Base-by-base conservation (phyloP, 805 yeast genomes). In the Barnettozyma wickerhamii region DNA sequence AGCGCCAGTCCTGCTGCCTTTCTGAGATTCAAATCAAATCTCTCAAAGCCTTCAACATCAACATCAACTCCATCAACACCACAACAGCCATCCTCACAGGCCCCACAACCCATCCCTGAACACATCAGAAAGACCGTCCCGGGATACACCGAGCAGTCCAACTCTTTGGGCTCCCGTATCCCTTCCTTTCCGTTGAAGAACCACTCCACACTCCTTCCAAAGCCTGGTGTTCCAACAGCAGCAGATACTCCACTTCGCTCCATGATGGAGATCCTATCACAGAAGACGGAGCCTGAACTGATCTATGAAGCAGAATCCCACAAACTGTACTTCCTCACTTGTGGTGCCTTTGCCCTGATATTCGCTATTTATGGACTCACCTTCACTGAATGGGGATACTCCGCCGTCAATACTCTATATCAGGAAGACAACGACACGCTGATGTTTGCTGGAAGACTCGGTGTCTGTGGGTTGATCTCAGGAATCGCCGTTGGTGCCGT, bases 271-370 rank as follows among this genome's bases (percentile, higher is more conserved):
- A 70, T 75, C 10, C 63, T 86, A 45, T 66, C 72, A 44, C 63
- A 65, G 30, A 76, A 80, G 50, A 63, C 62, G 10, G 71, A 73
- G 35, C 91, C 91, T 1, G 95, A 85, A 53, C 65, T 86, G 40
- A 71, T 86, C 33, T 87, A 86, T 61, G 91, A 85, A 66, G 78
- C 89, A 19, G 95, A 87, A 61, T 85, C 93, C 0, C 95, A 87
- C 56, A 67, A 84, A 42, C 66, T 84, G 24, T 87, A 85, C 59
- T 86, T 85, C 58, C 64, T 84, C 10, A 73, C 78, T 17, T 75
- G 85, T 56, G 77, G 80, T 46, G 77, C 85, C 33, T 70, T 82
- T 54, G 86, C 89, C 0, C 63, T 84, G 29, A 78, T 81, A 10
- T 76, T 83, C 51, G 68, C 83, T 3, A 69, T 82, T n/a, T 86